Evolutionary conservation across 2,329 filamentous ascomycete genomes (phyloP).

Genomic region (Diaporthe sp.): DNA sequence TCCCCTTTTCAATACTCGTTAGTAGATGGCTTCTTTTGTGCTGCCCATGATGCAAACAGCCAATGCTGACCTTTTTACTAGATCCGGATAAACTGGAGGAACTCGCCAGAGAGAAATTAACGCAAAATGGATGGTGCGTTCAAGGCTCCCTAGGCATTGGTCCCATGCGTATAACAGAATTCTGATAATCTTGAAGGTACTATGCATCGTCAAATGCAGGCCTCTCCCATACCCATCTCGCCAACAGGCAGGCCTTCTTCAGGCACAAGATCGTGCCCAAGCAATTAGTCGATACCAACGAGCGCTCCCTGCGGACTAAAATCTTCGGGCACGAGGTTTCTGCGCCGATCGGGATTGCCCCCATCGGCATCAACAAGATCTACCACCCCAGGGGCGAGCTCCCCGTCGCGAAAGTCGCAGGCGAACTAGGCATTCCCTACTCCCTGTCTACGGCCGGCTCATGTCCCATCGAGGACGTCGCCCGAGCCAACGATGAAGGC

Average conservation of each 20-base stretch:
- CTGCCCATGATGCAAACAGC: background rate
- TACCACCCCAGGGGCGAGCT: constrained; percentile 71
- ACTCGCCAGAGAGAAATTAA: constrained; percentile 67
- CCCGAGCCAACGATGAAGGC: constrained; percentile 64
- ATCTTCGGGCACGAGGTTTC: constrained; percentile 73
- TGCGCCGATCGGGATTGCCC: constrained; percentile 74
- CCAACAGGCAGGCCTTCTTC: constrained; percentile 75
- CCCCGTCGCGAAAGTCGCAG: constrained; percentile 70
- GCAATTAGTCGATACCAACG: constrained; percentile 72
- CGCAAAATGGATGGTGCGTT: constrained; percentile 66
- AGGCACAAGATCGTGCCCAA: constrained; percentile 73
- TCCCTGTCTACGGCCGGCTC: constrained; percentile 70
- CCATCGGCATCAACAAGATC: constrained; percentile 76
- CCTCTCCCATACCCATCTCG: constrained; percentile 63
- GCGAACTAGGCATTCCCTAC: constrained; percentile 71
- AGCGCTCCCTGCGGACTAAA: constrained; percentile 66
- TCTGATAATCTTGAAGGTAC: constrained; percentile 50
- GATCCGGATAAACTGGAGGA: constrained; percentile 72
- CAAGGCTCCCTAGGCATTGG: no score
- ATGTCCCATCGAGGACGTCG: constrained; percentile 70
- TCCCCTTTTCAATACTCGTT: constrained; percentile 46
- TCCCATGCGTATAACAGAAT: background rate
- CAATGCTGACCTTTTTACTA: constrained; percentile 42
- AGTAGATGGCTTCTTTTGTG: constrained; percentile 6
- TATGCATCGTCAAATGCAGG: constrained; percentile 71